Conservation (phyloP, 306 rosid species). For the Sindora glabra region DNA sequence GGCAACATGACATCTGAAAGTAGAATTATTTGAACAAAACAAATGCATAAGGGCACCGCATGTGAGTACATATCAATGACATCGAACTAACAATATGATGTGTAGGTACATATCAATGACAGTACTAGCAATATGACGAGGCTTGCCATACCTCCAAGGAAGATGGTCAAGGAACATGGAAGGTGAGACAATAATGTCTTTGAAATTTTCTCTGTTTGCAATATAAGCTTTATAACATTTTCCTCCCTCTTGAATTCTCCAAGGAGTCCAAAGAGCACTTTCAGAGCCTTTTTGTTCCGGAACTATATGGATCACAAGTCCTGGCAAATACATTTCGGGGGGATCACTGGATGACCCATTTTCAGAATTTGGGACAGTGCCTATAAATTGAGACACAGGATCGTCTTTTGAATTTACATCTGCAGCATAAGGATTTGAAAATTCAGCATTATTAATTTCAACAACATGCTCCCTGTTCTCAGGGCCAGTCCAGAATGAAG, state of each 20-base stretch:
- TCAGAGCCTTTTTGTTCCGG: slow-evolving; percentile 29
- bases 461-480: slow-evolving; percentile 20
- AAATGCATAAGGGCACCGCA: slow-evolving; percentile 5
- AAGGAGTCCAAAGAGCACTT: slow-evolving; percentile 21
- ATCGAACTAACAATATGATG: not conserved
- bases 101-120: not conserved
- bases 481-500: slow-evolving; percentile 31
- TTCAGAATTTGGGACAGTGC: slow-evolving; percentile 45
- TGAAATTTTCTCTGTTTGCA: slow-evolving; percentile 67
- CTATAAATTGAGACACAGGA: slow-evolving; percentile 55
- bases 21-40: slow-evolving; percentile 2
- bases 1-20: slow-evolving; percentile 58
- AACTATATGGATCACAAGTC: slow-evolving; percentile 65
- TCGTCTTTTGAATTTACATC: slow-evolving; percentile 21
- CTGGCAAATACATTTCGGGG: slow-evolving; percentile 80
- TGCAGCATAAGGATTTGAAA: slow-evolving; percentile 33
- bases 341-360: slow-evolving; percentile 38
- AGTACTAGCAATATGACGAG: slow-evolving; percentile 3
- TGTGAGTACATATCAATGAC: not conserved
- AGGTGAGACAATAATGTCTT: slow-evolving; percentile 71
- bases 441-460: slow-evolving; percentile 25
- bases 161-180: slow-evolving; percentile 98
- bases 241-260: slow-evolving; percentile 25
- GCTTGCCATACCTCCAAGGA: slow-evolving; percentile 84
- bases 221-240: slow-evolving; percentile 53